Percentiles rank a stretch among this genome's conserved stretches.
phyloP scores from a whole-genome alignment of 257 asterid species.

The Vinca minor region DNA sequence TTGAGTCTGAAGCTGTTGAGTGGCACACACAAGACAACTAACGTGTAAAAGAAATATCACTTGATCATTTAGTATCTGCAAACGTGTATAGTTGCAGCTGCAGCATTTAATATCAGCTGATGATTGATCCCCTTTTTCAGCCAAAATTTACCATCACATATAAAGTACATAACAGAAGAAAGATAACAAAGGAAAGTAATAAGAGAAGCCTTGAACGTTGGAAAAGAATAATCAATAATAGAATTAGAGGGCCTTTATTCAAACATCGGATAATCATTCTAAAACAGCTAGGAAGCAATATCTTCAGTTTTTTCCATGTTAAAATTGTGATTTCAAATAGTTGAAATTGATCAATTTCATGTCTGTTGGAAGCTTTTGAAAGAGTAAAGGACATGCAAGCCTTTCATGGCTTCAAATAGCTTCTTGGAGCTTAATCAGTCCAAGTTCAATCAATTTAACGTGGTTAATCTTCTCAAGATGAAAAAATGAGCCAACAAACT shows the following conservation, averaged over 20 bases:
- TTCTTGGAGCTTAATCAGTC: neutral
- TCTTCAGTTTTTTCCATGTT: neutral
- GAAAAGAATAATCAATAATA: neutral
- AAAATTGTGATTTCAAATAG: neutral
- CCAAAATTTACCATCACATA: neutral
- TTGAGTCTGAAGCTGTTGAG: constrained; percentile 66
- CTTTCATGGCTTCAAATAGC: neutral
- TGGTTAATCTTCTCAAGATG: neutral
- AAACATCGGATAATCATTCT: neutral
- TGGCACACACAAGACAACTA: constrained; percentile 9
- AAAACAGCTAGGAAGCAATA: neutral
- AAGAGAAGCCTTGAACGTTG: neutral
- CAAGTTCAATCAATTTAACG: neutral
- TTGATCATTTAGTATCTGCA: neutral
- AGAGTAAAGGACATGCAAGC: neutral
- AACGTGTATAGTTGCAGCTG: neutral
- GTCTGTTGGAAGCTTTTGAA: neutral
- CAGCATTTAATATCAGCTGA: neutral
- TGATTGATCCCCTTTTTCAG: neutral
- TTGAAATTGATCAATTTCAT: neutral
- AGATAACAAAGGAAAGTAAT: neutral
- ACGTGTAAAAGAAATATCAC: neutral
- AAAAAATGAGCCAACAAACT: neutral
- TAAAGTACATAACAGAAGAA: neutral
- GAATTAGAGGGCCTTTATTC: neutral